Evolutionary conservation across 78 protist genomes (phyloP).

Genomic region (Pigoraptor vietnamica): DNA sequence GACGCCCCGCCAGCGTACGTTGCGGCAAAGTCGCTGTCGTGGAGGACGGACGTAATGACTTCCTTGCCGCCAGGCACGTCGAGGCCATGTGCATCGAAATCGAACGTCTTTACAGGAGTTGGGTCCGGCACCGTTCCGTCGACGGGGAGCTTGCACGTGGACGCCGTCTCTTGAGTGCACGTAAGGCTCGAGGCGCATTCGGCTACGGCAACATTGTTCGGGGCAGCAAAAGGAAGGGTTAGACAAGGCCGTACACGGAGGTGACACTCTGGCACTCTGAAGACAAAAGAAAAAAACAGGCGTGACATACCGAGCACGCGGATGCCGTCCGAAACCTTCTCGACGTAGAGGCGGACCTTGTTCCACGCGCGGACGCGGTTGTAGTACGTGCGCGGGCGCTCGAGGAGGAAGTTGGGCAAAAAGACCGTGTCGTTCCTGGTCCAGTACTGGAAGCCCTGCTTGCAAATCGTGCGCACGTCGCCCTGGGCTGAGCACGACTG

Average conservation of each 20-base stretch:
- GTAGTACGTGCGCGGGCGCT: background rate
- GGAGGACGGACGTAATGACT: background rate
- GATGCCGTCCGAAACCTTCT: background rate
- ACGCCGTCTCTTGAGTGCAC: too few relatives aligned
- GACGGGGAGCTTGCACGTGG: too few relatives aligned
- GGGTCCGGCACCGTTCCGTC: too few relatives aligned
- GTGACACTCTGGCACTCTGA: too few relatives aligned
- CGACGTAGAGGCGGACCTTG: background rate
- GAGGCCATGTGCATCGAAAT: too few relatives aligned
- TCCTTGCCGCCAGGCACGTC: background rate
- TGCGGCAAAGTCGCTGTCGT: background rate
- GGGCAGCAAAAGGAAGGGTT: too few relatives aligned
- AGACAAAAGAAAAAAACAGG: too few relatives aligned
- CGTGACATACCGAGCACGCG: background rate
- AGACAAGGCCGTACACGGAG: too few relatives aligned
- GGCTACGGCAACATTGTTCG: too few relatives aligned
- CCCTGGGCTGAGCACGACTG: background rate
- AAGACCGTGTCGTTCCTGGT: background rate
- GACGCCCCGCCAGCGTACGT: background rate
- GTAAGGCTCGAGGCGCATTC: too few relatives aligned
- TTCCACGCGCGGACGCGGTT: background rate
- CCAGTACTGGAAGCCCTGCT: background rate
- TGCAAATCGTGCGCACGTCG: background rate
- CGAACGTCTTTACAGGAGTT: too few relatives aligned
- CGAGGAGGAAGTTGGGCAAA: background rate